A percentile compares a stretch with the other conserved stretches of the same genome.
phyloP scores from a whole-genome alignment of 1,284 basidiomycete species.

The Rhodotorula sp. region DNA sequence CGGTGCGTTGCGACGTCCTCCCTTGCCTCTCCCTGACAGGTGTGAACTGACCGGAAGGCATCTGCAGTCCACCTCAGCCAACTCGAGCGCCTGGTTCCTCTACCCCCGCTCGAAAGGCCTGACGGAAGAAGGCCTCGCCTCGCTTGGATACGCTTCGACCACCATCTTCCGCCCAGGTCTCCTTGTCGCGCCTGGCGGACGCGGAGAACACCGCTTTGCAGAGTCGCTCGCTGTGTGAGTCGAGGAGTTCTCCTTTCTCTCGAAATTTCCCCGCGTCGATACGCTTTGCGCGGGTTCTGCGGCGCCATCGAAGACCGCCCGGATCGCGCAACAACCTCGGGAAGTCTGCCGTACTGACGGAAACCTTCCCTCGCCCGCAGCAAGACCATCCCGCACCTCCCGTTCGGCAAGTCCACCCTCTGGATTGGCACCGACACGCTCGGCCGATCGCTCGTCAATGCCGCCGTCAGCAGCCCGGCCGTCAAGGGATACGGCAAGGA shows the following conservation, averaged over 20 bases:
- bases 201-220: conserved; percentile 51
- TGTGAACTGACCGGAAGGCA: neutral
- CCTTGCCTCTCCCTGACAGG: neutral
- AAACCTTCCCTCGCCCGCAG: conserved; percentile 42
- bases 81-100: conserved; percentile 56
- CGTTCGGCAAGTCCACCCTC: neutral
- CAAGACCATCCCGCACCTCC: conserved; percentile 13
- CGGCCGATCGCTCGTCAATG: conserved; percentile 36
- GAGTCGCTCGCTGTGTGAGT: conserved; percentile 55
- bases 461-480: conserved; percentile 7
- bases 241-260: neutral
- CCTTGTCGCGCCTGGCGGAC: conserved; percentile 51
- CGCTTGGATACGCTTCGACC: conserved; percentile 64
- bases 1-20: conserved; percentile 51
- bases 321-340: too few species aligned
- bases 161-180: conserved; percentile 65
- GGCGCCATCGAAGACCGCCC: too few species aligned
- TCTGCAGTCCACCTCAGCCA: conserved; percentile 55
- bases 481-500: neutral
- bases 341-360: neutral
- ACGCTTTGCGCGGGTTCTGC: neutral
- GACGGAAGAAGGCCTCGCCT: conserved; percentile 66
- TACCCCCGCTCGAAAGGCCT: conserved; percentile 55
- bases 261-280: neutral
- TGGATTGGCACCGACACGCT: conserved; percentile 47